Percentiles rank a stretch among this genome's conserved stretches.
These are phyloP conservation scores for Silene coronaria DNA, from an alignment of 179 eudicot genomes.

Conservation along the genomic window DNA sequence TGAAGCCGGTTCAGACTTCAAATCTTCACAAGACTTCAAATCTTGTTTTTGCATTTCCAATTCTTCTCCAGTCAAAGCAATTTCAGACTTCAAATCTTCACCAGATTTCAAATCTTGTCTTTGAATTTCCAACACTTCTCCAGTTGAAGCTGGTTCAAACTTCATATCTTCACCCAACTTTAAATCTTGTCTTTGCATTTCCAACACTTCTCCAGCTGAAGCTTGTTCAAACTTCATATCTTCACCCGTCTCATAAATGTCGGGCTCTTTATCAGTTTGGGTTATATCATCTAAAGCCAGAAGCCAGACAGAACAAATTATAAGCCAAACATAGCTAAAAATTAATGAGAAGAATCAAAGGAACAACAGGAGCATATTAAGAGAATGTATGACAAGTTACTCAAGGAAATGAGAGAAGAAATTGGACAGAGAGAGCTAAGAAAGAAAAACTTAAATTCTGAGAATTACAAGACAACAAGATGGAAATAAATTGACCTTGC, in stretches of 20 bases:
- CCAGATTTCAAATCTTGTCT: slow-evolving; percentile 8
- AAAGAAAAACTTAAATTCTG: not conserved
- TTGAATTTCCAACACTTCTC: not conserved
- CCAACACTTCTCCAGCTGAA: slow-evolving; percentile 25
- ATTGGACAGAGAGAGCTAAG: not conserved
- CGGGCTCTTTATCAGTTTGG: slow-evolving; percentile 39
- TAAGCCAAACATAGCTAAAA: not conserved
- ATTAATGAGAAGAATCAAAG: not conserved
- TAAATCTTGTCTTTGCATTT: slow-evolving; percentile 22
- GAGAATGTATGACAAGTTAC: not conserved
- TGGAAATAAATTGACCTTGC: not conserved
- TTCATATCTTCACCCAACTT: not conserved
- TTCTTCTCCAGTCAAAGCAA: slow-evolving; percentile 26
- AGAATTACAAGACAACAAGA: not conserved
- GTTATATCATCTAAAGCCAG: slow-evolving; percentile 53
- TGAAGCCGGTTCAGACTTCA: slow-evolving; percentile 22
- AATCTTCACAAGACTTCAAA: slow-evolving; percentile 21
- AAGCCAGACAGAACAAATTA: slow-evolving; percentile 6
- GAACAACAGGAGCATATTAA: not conserved
- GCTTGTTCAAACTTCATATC: not conserved
- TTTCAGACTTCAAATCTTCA: slow-evolving; percentile 25
- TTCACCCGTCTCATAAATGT: not conserved
- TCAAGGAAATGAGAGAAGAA: not conserved
- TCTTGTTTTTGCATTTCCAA: slow-evolving; percentile 14
- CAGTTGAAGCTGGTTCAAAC: not conserved